Percentiles rank a stretch among this genome's conserved stretches.
Conservation (phyloP, 768 basidiomycete genomes). For the Leccinum imitatum region DNA sequence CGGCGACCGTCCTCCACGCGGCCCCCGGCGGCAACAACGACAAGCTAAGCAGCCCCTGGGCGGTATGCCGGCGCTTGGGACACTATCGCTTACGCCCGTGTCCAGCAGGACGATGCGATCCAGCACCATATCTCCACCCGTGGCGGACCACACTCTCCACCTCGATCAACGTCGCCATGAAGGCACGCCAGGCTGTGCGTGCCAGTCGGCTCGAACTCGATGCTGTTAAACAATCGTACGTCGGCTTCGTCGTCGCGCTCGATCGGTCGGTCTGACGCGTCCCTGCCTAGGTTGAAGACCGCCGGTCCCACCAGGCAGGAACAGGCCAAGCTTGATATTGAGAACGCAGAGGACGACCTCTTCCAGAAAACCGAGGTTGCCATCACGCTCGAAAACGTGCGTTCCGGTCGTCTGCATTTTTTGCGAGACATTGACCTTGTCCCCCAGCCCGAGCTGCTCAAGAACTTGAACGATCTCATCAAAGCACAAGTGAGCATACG, state of each 20-base stretch:
- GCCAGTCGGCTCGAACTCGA: slow-evolving; percentile 85
- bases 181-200: slow-evolving; percentile 82
- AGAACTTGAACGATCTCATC: slow-evolving; percentile 87
- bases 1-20: slow-evolving; percentile 45
- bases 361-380: slow-evolving; percentile 98
- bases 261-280: slow-evolving; percentile 1
- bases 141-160: slow-evolving; percentile 88
- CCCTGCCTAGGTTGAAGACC: slow-evolving; percentile 64
- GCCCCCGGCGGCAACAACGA: slow-evolving; percentile 53
- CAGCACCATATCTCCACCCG: slow-evolving; percentile 65
- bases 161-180: slow-evolving; percentile 89
- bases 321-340: slow-evolving; percentile 89
- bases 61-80: slow-evolving; percentile 83
- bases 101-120: slow-evolving; percentile 78
- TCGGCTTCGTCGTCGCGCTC: slow-evolving; percentile 7
- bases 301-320: slow-evolving; percentile 79
- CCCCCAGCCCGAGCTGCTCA: slow-evolving; percentile 86
- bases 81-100: slow-evolving; percentile 75
- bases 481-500: slow-evolving; percentile 71
- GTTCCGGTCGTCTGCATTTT: slow-evolving; percentile 27
- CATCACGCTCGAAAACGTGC: slow-evolving; percentile 91
- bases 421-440: not conserved
- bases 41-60: slow-evolving; percentile 73
- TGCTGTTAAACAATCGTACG: slow-evolving; percentile 83
- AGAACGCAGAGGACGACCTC: slow-evolving; percentile 93